Evolutionary conservation across 768 basidiomycete species (phyloP), one percentile per base, ranked within the genome.

Genomic region (Cubamyces sp.): DNA sequence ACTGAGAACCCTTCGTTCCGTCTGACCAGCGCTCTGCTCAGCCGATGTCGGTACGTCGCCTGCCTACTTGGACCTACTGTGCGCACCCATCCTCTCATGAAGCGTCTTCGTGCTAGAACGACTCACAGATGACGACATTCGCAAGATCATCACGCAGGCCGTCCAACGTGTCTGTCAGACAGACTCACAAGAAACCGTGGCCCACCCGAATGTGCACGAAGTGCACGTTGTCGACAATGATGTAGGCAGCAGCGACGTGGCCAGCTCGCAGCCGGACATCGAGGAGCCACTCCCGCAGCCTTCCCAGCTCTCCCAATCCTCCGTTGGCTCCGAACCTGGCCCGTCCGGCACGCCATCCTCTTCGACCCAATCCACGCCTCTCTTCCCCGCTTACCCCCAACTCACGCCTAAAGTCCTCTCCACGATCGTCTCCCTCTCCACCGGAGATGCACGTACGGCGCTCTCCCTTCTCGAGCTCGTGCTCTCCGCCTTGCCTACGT

Each of bases 1-100:
- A 94, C 92, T 0, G 93, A 95, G 73, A 95, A 95, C 64, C 92
- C 92, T 0, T 92, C 90, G 0, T 95, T 95, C 77, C 91, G 89
- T 66, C 73, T 92, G 34, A 90, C 86, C 18, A 80, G 85, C 34
- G 87, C 91, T 12, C 77, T 92, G 28, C 75, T 92, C 30, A 88
- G 87, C 69, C 85, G 91, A 46, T 92, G 91, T 74, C 82, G 90
- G 90, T 88, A 65, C 69, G 83, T 75, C 7, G 47, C 11, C 47
- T 43, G 39, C 43, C 54, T 42, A 25, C n/a, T 50, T 5, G 5
- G 14, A 21, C 47, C 16, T 50, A 23, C 25, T 12, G 9, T 26
- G 45, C 69, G 68, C 11, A 30, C 65, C 62, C 54, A 66, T 69
- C 34, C 73, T 61, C 19, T 64, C 14, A 5, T 60, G 40, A 62